Evolutionary conservation across 73 alveolate species (phyloP), one percentile per base, ranked within the genome.

Genomic region (Tetrahymena thermophila): DNA sequence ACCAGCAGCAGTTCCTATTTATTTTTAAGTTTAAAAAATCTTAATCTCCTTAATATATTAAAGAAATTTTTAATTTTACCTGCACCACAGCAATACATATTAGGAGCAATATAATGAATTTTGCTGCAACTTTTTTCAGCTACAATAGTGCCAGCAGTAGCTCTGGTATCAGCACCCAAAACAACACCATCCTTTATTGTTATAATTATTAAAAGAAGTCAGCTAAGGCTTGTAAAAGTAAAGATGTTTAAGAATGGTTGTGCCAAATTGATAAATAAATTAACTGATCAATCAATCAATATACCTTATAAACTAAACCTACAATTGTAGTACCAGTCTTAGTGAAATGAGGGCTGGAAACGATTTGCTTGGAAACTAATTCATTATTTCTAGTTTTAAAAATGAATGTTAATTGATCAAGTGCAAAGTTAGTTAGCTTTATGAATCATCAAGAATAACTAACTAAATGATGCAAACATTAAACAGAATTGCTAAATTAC

Each of bases 141-240:
- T 38, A 99, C 99, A 83, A 98, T 99, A 5, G 99, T 96, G 34
- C 99, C 99, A 35, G 97, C 97, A 11, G 99, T 99, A 85, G 99
- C 99, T 93, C 99, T 97, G 38, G 99, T 99, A 94, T 99, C 99
- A 13, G 99, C 99, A 35, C 99, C 99, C 93, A 99, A 96, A 37
- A 99, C 98, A 43, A 99, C 99, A 17, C 99, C 99, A 85, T 98
- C 99, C 96, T 71, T 71, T 71, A 28, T 71, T 96, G 37, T 35
- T 44, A 84, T 31, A 35, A 38, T 34, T 84, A 21, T 9, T 6
- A 0, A 57, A 57, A 71, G 94, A 94, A 94, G 34, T 94, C 28
- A 17, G 58, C 85, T 34, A 57, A 13, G 7, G 35, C n/a, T n/a
- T n/a, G n/a, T 34, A 3, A 85, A 42, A 35, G 4, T 15, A 23